A percentile compares a stretch with the other conserved stretches of the same genome.
phyloP scores from a whole-genome alignment of 495 filamentous ascomycete genomes.

The Penicillium verhagenii region DNA sequence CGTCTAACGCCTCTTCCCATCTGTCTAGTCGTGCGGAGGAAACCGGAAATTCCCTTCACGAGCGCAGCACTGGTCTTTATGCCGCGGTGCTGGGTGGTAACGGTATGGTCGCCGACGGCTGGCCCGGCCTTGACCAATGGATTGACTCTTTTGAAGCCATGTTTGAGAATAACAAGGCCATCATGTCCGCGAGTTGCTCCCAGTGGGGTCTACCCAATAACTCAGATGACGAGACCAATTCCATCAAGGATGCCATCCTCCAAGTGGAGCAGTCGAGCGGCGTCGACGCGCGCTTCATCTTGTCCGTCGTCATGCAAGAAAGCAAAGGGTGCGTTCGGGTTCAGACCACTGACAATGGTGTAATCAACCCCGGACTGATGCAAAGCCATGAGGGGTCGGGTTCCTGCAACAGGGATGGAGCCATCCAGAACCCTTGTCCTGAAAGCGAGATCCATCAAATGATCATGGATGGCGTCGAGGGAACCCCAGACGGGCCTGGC shows the following conservation, averaged over 20 bases:
- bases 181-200: slow-evolving; percentile 42
- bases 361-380: slow-evolving; percentile 55
- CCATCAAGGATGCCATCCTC: slow-evolving; percentile 40
- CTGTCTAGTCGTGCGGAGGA: slow-evolving; percentile 1
- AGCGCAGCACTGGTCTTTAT: slow-evolving; percentile 18
- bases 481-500: slow-evolving; percentile 43
- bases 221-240: slow-evolving; percentile 37
- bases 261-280: slow-evolving; percentile 31
- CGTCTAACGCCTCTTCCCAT: background rate
- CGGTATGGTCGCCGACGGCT: slow-evolving; percentile 20
- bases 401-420: slow-evolving; percentile 41
- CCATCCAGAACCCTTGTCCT: slow-evolving; percentile 44
- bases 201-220: slow-evolving; percentile 39
- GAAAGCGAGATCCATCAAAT: slow-evolving; percentile 41
- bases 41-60: slow-evolving; percentile 16
- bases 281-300: slow-evolving; percentile 56
- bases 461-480: slow-evolving; percentile 46
- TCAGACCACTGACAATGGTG: slow-evolving; percentile 41
- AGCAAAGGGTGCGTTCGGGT: slow-evolving; percentile 56
- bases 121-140: slow-evolving; percentile 17
- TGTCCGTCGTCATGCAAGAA: slow-evolving; percentile 60
- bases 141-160: slow-evolving; percentile 17
- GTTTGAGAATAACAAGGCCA: slow-evolving; percentile 41
- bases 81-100: slow-evolving; percentile 21
- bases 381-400: slow-evolving; percentile 49